Evolutionary conservation across 1,284 basidiomycete species (phyloP).

Genomic region (Cutaneotrichosporon sp.): DNA sequence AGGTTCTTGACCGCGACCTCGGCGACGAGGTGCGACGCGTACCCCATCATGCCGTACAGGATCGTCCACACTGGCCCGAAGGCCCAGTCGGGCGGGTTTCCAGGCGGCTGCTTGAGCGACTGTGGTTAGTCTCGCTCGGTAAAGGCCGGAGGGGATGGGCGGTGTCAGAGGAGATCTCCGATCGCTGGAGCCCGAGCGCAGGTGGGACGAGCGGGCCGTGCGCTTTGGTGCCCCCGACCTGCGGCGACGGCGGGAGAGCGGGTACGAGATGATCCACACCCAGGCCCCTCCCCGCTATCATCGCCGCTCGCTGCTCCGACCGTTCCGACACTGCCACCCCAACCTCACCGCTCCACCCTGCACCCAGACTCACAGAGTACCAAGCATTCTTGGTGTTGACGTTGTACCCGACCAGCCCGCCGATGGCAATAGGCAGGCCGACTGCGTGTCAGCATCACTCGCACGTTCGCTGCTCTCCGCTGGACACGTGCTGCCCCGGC

Average conservation of each 20-base stretch:
- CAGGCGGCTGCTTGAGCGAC: slow-evolving; percentile 18
- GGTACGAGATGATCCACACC: too few relatives aligned
- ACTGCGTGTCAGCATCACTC: slow-evolving; percentile 37
- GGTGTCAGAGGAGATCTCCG: neutral
- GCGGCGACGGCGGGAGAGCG: too few relatives aligned
- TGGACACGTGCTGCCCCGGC: neutral
- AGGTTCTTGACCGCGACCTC: slow-evolving; percentile 58
- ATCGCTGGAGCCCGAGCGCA: too few relatives aligned
- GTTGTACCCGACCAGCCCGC: slow-evolving; percentile 60
- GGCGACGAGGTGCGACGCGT: slow-evolving; percentile 68
- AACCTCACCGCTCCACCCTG: neutral
- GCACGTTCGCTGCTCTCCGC: neutral
- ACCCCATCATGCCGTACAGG: slow-evolving; percentile 64
- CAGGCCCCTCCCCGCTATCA: too few relatives aligned
- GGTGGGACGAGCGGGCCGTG: neutral
- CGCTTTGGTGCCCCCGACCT: too few relatives aligned
- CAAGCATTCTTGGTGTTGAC: slow-evolving; percentile 25
- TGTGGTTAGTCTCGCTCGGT: slow-evolving; percentile 9
- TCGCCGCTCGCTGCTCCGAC: neutral
- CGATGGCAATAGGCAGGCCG: slow-evolving; percentile 64
- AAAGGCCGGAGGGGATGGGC: neutral
- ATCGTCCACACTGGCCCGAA: slow-evolving; percentile 37
- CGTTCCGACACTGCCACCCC: neutral
- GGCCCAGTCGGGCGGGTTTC: slow-evolving; percentile 15
- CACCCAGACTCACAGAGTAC: slow-evolving; percentile 2